Evolutionary conservation across 768 basidiomycete genomes (phyloP).

Genomic region (Heimioporus sp.): DNA sequence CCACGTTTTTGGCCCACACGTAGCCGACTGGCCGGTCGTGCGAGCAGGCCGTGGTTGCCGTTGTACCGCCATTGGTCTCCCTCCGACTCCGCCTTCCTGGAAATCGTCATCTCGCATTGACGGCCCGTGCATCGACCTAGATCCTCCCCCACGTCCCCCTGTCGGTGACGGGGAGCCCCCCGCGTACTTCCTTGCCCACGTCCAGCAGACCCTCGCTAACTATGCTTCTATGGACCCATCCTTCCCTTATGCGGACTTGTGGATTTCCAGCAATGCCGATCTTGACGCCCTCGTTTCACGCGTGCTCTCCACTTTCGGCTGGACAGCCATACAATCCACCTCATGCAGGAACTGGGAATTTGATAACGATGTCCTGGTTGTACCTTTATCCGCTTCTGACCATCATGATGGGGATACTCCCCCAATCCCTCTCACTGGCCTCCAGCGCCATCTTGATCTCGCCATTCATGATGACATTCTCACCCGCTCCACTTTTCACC

Average conservation of each 20-base stretch:
- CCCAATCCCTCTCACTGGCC: slow-evolving; percentile 12
- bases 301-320: slow-evolving; percentile 44
- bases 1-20: slow-evolving; percentile 51
- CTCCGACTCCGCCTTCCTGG: slow-evolving; percentile 5
- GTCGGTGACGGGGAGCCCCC: slow-evolving; percentile 30
- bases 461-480: slow-evolving; percentile 22
- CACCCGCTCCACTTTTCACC: slow-evolving; percentile 20
- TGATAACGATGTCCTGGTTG: slow-evolving; percentile 24
- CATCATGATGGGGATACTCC: background rate
- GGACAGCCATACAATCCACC: slow-evolving; percentile 23
- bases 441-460: slow-evolving; percentile 29
- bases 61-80: slow-evolving; percentile 34
- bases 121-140: slow-evolving; percentile 11
- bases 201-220: slow-evolving; percentile 45
- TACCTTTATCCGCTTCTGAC: slow-evolving; percentile 12
- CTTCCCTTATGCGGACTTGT: slow-evolving; percentile 26
- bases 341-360: slow-evolving; percentile 27
- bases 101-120: slow-evolving; percentile 3
- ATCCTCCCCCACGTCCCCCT: slow-evolving; percentile 32
- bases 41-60: slow-evolving; percentile 43
- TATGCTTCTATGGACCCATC: slow-evolving; percentile 42
- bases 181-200: slow-evolving; percentile 32
- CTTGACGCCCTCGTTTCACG: slow-evolving; percentile 45
- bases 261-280: slow-evolving; percentile 19
- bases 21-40: slow-evolving; percentile 55